Evolutionary conservation across 768 basidiomycete species (phyloP), one percentile per base, ranked within the genome.

Genomic region (Hypsizygus marmoreus): DNA sequence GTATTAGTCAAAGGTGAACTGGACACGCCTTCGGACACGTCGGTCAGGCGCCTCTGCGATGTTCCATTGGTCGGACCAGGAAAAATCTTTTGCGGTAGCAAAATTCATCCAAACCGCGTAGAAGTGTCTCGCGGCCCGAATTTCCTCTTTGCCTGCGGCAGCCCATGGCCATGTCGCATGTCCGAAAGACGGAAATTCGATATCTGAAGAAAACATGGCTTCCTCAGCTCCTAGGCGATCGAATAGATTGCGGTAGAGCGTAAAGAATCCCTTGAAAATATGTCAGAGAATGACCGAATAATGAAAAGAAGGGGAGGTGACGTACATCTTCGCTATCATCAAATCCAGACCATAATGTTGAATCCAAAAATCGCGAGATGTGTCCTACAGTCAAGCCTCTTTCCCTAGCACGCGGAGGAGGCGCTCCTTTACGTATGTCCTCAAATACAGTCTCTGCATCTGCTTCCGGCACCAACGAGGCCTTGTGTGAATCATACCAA

Each of bases 401-500:
- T 65, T 85, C 91, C 49, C 77, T 65, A 17, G 71, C 59, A 44
- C 70, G 65, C 55, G 75, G 62, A 14, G 80, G 74, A 24, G 79
- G 77, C 30, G 76, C 74, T 12, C 95, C 95, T 46, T 70, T 78
- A 40, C 82, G 80, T 44, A 97, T 86, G 57, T 93, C 88, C 50
- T 97, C 86, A 56, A 92, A 90, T 12, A 95, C 84, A 2, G 76
- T 79, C 33, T 87, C 83, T 33, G 88, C 89, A 63, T 95, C 95
- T 31, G 91, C 81, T 57, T 89, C 88, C 2, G 88, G 88, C 13
- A 75, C 71, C 6, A 93, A 75, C 19, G 88, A 87, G 22, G 87
- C 83, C 47, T 86, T 84, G 64, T 98, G 95, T 4, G 84, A 84
- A 66, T 99, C 97, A 66, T 99, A 99, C 91, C 94, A 99, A 33